Percentiles rank a stretch among this genome's conserved stretches.
Evolutionary conservation across 2,329 filamentous ascomycete genomes (phyloP).

Genomic region (Ophiostoma sp.): DNA sequence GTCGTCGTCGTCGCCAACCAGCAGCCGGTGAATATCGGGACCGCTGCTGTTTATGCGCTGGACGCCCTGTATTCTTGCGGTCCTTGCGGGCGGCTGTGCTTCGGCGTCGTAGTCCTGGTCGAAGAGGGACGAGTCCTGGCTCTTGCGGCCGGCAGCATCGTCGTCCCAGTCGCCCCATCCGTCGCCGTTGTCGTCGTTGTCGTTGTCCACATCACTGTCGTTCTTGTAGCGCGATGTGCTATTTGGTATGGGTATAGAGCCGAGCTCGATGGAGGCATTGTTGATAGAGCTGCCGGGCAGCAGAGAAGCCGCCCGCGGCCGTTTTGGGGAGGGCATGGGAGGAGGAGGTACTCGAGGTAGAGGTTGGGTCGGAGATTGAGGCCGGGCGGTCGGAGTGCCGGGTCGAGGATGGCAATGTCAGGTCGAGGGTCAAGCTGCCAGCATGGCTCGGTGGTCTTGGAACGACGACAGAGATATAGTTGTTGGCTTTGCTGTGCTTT

Average conservation of each 20-base stretch:
- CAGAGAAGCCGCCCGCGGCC: slow-evolving; percentile 11
- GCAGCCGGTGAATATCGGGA: slow-evolving; percentile 9
- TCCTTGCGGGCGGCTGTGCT: slow-evolving; percentile 33
- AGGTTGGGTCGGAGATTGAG: not conserved
- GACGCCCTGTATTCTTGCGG: slow-evolving; percentile 77
- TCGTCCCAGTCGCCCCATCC: slow-evolving; percentile 82
- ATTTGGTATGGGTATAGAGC: slow-evolving; percentile 38
- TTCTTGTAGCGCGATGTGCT: not conserved
- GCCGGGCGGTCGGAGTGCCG: not conserved
- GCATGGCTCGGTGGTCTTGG: not conserved
- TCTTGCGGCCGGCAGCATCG: slow-evolving; percentile 48
- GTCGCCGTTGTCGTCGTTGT: slow-evolving; percentile 37
- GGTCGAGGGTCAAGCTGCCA: not conserved
- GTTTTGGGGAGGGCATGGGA: slow-evolving; percentile 24
- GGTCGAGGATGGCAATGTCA: not conserved
- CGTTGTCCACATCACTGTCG: slow-evolving; percentile 55
- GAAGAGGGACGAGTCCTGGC: not conserved
- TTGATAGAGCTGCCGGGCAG: slow-evolving; percentile 14
- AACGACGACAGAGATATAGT: not conserved
- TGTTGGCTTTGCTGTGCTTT: not conserved
- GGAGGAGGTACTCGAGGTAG: not conserved
- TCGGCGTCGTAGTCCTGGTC: slow-evolving; percentile 51
- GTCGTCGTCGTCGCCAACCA: slow-evolving; percentile 8
- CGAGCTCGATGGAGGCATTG: slow-evolving; percentile 51
- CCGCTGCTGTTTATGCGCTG: slow-evolving; percentile 2